phyloP scores from a whole-genome alignment of 805 yeast genomes.

The Wickerhamiella cacticola region DNA sequence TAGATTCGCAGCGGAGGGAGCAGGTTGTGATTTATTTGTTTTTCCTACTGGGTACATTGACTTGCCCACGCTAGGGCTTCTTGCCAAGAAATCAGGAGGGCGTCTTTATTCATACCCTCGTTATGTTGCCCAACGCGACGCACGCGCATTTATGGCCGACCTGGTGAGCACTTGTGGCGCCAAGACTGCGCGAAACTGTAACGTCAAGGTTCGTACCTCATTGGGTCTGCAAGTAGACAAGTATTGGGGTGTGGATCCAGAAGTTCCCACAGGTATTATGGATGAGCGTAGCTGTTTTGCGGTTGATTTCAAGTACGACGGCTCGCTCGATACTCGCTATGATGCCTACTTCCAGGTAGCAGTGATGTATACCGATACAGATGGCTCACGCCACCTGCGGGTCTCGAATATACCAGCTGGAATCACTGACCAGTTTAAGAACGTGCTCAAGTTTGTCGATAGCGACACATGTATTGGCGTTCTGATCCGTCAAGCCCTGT shows the following conservation, averaged over 20 bases:
- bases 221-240: constrained; percentile 70
- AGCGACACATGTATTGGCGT: constrained; percentile 52
- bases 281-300: constrained; percentile 53
- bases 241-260: constrained; percentile 43
- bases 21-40: constrained; percentile 69
- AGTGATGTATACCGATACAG: constrained; percentile 61
- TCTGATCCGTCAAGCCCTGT: constrained; percentile 40
- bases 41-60: constrained; percentile 57
- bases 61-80: constrained; percentile 55
- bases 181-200: constrained; percentile 66
- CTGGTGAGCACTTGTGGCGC: constrained; percentile 17
- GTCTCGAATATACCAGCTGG: constrained; percentile 77
- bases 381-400: constrained; percentile 72
- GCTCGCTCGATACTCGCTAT: constrained; percentile 39
- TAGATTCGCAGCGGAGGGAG: constrained; percentile 43
- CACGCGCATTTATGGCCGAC: constrained; percentile 48
- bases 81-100: constrained; percentile 64
- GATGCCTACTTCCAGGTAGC: constrained; percentile 93
- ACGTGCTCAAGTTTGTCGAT: constrained; percentile 68
- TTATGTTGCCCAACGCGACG: constrained; percentile 60
- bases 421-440: constrained; percentile 59
- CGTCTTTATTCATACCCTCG: constrained; percentile 48
- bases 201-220: constrained; percentile 75
- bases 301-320: constrained; percentile 65
- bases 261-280: constrained; percentile 40